Conservation (phyloP, 345 rosid species). For the Euclidium syriacum region DNA sequence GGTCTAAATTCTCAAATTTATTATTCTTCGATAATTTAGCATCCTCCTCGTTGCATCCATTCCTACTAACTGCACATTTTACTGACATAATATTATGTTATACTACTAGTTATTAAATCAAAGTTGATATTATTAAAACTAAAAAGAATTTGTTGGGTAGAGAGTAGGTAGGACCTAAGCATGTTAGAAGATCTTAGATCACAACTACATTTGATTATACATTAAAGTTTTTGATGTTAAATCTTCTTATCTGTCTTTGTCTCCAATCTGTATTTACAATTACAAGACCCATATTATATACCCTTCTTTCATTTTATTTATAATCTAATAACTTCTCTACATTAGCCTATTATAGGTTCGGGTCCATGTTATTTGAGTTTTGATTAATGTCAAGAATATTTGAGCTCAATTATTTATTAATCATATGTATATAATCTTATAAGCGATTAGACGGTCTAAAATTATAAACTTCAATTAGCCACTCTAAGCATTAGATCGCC, state of each 20-base stretch:
- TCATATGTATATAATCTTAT: too few species aligned
- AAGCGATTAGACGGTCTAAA: too few species aligned
- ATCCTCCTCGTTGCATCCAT: neutral
- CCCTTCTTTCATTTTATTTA: neutral
- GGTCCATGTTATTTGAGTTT: conserved; percentile 6
- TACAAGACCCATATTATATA: too few species aligned
- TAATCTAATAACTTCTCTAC: neutral
- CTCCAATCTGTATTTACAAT: conserved; percentile 2
- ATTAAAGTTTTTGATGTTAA: neutral
- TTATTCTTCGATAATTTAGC: neutral
- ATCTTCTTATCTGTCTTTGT: neutral
- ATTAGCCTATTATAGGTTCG: neutral
- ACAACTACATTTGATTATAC: conserved; percentile 25
- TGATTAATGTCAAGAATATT: neutral
- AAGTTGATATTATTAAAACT: neutral
- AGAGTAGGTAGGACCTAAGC: conserved; percentile 26
- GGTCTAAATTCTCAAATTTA: neutral
- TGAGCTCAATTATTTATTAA: too few species aligned
- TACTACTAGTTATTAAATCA: neutral
- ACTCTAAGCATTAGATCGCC: too few species aligned
- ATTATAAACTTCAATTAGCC: too few species aligned
- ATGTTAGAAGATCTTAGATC: conserved; percentile 11
- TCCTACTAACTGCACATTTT: neutral
- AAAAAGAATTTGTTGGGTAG: conserved; percentile 2
- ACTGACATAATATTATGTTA: neutral